A percentile compares a stretch with the other conserved stretches of the same genome.
phyloP scores from a whole-genome alignment of 2,329 filamentous ascomycete species.

The Talaromyces sp. region DNA sequence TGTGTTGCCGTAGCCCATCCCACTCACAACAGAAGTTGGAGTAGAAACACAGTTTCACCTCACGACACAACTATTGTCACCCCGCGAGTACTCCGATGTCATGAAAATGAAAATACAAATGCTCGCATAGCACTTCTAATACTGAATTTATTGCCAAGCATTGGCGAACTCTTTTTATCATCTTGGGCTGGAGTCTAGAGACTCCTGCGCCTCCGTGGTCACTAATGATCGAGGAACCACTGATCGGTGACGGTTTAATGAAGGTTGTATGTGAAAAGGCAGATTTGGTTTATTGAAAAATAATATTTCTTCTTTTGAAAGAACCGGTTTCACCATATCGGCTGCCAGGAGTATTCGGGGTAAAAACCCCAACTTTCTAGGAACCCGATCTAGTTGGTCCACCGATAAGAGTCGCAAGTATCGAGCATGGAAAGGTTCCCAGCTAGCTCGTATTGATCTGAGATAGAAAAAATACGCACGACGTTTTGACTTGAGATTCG shows the following conservation, averaged over 20 bases:
- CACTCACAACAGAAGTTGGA: background rate
- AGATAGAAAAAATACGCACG: background rate
- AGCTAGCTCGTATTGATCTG: background rate
- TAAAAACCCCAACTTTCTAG: background rate
- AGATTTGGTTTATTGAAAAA: too few species aligned
- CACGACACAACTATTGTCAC: background rate
- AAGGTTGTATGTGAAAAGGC: too few species aligned
- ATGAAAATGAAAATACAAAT: background rate
- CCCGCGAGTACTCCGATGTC: background rate
- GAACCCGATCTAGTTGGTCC: background rate
- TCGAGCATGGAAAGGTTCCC: background rate
- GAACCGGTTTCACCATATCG: too few species aligned
- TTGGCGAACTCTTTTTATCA: too few species aligned
- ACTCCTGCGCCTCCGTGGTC: background rate
- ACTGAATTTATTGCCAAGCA: too few species aligned
- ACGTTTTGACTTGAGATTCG: background rate
- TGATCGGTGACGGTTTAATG: background rate
- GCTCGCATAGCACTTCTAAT: background rate
- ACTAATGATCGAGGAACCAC: background rate
- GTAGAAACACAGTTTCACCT: background rate
- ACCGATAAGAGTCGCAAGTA: background rate
- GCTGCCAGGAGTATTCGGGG: background rate
- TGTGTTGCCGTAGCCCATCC: background rate
- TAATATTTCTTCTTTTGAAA: too few species aligned
- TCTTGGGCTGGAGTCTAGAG: background rate